Conservation (phyloP, 768 basidiomycete genomes). For the Candolleomyces efflorescens region DNA sequence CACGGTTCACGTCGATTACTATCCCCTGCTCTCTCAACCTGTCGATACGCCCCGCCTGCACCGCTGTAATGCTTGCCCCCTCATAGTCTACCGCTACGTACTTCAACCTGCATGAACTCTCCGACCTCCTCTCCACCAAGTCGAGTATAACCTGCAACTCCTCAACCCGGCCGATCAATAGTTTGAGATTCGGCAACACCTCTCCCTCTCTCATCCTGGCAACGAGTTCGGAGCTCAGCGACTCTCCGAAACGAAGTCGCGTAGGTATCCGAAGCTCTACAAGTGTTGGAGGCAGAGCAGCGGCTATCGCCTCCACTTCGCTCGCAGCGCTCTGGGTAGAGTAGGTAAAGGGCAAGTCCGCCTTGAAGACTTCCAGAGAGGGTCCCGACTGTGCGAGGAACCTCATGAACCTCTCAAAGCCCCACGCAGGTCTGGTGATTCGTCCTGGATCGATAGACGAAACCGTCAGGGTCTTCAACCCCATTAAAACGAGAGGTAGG, state of each 20-base stretch:
- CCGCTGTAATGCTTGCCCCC: neutral
- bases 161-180: neutral
- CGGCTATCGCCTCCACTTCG: neutral
- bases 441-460: neutral
- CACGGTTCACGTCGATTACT: neutral
- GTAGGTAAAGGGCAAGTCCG: neutral
- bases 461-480: conserved; percentile 2
- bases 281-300: neutral
- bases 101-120: neutral
- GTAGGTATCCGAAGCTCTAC: neutral
- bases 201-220: neutral
- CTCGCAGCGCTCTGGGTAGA: neutral
- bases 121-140: neutral
- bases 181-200: neutral
- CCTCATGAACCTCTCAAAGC: neutral
- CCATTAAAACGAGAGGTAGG: no score
- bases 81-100: neutral
- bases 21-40: neutral
- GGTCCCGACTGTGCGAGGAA: conserved; percentile 5
- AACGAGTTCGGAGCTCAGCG: neutral
- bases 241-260: neutral
- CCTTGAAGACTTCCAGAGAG: conserved; percentile 4
- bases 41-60: neutral
- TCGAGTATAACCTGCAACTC: neutral
- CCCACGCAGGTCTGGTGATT: neutral